A percentile compares a stretch with the other conserved stretches of the same genome.
Conservation (phyloP, 192 early-diverging fungal genomes). For the Cladochytrium replicatum region DNA sequence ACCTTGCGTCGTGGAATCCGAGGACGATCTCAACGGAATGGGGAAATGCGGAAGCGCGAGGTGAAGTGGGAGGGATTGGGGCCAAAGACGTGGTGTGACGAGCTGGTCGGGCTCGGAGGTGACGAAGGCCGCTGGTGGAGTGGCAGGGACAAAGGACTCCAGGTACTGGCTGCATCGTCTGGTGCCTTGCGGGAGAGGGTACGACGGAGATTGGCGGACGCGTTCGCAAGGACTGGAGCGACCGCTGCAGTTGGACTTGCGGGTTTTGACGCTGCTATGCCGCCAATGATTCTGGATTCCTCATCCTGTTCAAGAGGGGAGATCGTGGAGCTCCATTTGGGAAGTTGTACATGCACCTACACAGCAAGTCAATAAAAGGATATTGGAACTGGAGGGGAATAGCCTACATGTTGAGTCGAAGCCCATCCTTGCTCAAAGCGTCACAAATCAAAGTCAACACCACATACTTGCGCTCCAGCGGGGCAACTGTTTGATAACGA, state of each 20-base stretch:
- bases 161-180: not conserved
- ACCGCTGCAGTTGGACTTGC: no score
- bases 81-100: not conserved
- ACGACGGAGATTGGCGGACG: no score
- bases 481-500: not conserved
- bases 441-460: not conserved
- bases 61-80: not conserved
- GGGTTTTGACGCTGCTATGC: not conserved
- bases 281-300: not conserved
- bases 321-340: not conserved
- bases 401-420: not conserved
- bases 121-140: not conserved
- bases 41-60: not conserved
- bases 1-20: not conserved
- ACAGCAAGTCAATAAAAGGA: no score
- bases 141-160: not conserved
- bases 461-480: not conserved
- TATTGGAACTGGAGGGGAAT: not conserved
- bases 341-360: not conserved
- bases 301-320: no score
- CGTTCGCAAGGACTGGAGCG: no score
- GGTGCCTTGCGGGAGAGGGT: no score
- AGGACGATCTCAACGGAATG: not conserved
- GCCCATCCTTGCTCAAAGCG: not conserved
- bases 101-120: not conserved